Evolutionary conservation across 208 protist genomes (phyloP).

Genomic region (Acanthamoeba sp.): DNA sequence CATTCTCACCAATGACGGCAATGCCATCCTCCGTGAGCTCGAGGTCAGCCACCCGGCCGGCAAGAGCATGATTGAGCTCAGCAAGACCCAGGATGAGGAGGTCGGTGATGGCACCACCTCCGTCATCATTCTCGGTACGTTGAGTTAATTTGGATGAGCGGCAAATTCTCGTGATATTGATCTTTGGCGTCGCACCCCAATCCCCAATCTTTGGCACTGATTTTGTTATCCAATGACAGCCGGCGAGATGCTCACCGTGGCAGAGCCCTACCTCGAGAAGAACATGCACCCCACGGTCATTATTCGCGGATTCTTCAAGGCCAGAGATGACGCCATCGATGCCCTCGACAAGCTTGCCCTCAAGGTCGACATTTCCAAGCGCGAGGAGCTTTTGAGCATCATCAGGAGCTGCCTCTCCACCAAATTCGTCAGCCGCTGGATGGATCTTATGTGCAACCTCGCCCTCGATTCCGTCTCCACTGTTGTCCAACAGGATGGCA

Average conservation of each 20-base stretch:
- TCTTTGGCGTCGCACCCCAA: no score
- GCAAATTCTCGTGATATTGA: no score
- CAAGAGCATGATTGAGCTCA: slow-evolving; percentile 99
- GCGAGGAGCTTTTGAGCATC: slow-evolving; percentile 92
- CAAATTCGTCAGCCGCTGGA: slow-evolving; percentile 98
- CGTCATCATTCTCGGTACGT: slow-evolving; percentile 97
- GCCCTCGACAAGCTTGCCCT: slow-evolving; percentile 94
- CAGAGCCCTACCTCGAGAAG: slow-evolving; percentile 98
- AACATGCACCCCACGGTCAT: slow-evolving; percentile 99
- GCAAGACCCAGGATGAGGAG: slow-evolving; percentile 99
- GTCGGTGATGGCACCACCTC: slow-evolving; percentile 99
- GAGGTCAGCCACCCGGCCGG: slow-evolving; percentile 99
- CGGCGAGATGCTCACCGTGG: slow-evolving; percentile 98
- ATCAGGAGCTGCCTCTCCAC: slow-evolving; percentile 98
- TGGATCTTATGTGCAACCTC: slow-evolving; percentile 97
- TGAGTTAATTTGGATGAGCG: no score
- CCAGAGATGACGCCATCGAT: slow-evolving; percentile 96
- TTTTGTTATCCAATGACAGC: slow-evolving; percentile 85
- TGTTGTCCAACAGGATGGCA: slow-evolving; percentile 92
- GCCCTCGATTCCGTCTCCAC: slow-evolving; percentile 98
- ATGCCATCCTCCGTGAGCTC: slow-evolving; percentile 99
- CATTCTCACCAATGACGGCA: slow-evolving; percentile 99
- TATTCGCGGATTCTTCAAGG: slow-evolving; percentile 97
- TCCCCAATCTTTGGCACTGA: background rate
- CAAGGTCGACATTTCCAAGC: slow-evolving; percentile 95